These are phyloP conservation scores for Citrullus colocynthis DNA, from an alignment of 306 rosid species.

Conservation along the genomic window DNA sequence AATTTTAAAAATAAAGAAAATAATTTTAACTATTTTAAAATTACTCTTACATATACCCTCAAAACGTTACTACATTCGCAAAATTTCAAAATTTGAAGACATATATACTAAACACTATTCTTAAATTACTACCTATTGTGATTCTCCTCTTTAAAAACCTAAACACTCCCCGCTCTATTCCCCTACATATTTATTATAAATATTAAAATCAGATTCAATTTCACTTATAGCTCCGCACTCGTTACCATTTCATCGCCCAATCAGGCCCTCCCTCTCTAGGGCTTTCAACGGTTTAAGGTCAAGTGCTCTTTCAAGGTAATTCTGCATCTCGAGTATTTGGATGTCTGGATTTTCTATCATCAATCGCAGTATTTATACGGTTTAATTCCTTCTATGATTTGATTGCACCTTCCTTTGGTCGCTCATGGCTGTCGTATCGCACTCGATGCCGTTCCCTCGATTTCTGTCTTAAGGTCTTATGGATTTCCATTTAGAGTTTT, in stretches of 20 bases:
- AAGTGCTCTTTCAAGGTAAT: neutral
- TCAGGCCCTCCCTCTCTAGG: neutral
- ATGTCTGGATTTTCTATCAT: neutral
- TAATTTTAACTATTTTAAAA: too few relatives aligned
- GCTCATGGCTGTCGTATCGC: neutral
- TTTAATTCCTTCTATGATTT: neutral
- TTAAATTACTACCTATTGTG: too few relatives aligned
- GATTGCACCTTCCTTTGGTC: neutral
- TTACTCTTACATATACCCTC: too few relatives aligned
- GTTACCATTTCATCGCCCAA: neutral
- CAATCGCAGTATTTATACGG: neutral
- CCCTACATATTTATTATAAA: too few relatives aligned
- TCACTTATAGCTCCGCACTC: too few relatives aligned
- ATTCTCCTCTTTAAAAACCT: too few relatives aligned
- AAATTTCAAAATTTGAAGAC: too few relatives aligned
- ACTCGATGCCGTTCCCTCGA: neutral
- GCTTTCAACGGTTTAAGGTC: neutral
- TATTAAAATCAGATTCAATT: too few relatives aligned
- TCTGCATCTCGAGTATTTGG: neutral
- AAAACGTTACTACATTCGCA: too few relatives aligned
- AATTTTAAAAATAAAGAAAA: too few relatives aligned
- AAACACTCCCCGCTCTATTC: too few relatives aligned
- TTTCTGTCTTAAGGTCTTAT: neutral
- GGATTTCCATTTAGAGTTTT: neutral
- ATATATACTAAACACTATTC: too few relatives aligned